Conservation (phyloP, 176 grass and related monocot genomes). For the Ensete ventricosum region DNA sequence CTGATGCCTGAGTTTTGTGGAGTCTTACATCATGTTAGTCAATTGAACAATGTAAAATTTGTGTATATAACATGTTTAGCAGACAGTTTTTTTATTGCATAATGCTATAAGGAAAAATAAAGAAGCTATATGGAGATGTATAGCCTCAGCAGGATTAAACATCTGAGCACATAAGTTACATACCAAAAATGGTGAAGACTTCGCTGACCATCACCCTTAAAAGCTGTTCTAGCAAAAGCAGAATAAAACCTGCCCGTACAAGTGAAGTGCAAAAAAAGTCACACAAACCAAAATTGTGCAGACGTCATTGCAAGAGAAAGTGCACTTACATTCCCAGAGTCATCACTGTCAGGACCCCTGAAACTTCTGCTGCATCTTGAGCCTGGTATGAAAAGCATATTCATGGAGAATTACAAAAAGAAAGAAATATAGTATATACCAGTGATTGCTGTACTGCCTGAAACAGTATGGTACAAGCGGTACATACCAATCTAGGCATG, state of each 20-base stretch:
- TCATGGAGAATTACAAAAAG: constrained; percentile 4
- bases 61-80: no score
- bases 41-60: background rate
- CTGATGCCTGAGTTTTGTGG: background rate
- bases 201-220: constrained; percentile 83
- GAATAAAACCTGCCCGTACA: constrained; percentile 74
- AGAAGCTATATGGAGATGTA: background rate
- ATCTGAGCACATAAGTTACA: constrained; percentile 16
- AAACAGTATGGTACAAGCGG: no score
- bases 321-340: constrained; percentile 95
- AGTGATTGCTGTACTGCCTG: background rate
- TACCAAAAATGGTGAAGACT: constrained; percentile 98
- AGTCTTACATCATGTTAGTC: background rate
- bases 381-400: constrained; percentile 44
- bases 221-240: constrained; percentile 95
- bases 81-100: no score
- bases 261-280: constrained; percentile 5
- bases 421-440: background rate
- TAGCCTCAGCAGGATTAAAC: background rate
- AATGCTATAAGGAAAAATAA: background rate
- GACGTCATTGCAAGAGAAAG: constrained; percentile 20
- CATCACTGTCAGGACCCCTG: constrained; percentile 91
- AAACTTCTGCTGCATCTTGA: constrained; percentile 72
- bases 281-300: constrained; percentile 6
- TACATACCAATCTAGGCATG: no score